These are phyloP conservation scores for Metarhizium anisopliae DNA, from an alignment of 2,329 filamentous ascomycete genomes.

Conservation along the genomic window DNA sequence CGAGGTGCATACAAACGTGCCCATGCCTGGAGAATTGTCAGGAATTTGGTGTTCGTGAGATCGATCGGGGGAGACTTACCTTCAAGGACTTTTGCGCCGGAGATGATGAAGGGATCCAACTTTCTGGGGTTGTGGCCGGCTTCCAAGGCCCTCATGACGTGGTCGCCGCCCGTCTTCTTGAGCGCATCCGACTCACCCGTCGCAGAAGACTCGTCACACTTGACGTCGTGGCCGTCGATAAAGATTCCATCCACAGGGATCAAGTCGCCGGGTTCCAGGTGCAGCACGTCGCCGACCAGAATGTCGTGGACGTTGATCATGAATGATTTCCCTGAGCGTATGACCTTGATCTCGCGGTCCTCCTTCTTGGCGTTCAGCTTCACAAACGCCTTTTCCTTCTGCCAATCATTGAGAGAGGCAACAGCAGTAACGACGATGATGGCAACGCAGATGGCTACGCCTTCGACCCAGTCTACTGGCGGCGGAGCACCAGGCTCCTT, in stretches of 20 bases:
- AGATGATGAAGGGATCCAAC: slow-evolving; percentile 57
- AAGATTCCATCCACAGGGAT: slow-evolving; percentile 64
- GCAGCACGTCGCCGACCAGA: slow-evolving; percentile 60
- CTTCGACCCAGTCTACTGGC: slow-evolving; percentile 60
- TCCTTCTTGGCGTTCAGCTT: slow-evolving; percentile 54
- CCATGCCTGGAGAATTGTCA: slow-evolving; percentile 27
- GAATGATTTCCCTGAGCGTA: slow-evolving; percentile 55
- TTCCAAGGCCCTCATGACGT: slow-evolving; percentile 47
- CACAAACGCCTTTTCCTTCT: slow-evolving; percentile 58
- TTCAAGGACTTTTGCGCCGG: slow-evolving; percentile 44
- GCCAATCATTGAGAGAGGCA: slow-evolving; percentile 52
- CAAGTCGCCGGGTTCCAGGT: slow-evolving; percentile 60
- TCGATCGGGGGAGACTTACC: slow-evolving; percentile 17
- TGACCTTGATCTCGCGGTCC: slow-evolving; percentile 55
- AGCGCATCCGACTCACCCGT: slow-evolving; percentile 67
- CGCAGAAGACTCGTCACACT: slow-evolving; percentile 65
- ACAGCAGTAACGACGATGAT: slow-evolving; percentile 31
- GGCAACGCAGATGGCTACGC: slow-evolving; percentile 56
- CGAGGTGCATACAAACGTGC: slow-evolving; percentile 45
- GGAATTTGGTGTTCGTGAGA: not conserved
- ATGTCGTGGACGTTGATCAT: slow-evolving; percentile 59
- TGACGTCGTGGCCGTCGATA: slow-evolving; percentile 41
- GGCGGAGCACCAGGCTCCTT: slow-evolving; percentile 39
- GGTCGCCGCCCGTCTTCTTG: slow-evolving; percentile 53
- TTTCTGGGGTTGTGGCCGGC: slow-evolving; percentile 35